Evolutionary conservation across 1,139 yeast genomes (phyloP), one percentile per base, ranked within the genome.

Genomic region (Debaryomyces coudertii): DNA sequence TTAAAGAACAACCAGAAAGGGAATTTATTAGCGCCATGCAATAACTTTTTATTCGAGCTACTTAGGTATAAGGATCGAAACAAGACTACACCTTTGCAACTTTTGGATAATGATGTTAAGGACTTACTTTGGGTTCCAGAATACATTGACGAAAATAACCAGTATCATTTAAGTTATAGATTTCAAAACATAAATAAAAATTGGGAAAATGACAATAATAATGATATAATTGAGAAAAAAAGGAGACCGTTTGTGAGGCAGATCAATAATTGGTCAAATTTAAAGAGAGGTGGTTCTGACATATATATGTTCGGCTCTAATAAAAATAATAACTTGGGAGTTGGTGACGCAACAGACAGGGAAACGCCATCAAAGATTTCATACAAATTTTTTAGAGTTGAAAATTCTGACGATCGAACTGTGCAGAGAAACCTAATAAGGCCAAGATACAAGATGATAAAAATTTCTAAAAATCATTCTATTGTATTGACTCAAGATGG

Each of bases 381-480:
- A 8, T 66, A 56, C 43, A 61, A 52, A 15, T 56, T 48, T 36
- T 69, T 66, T 47, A 56, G 50, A 28, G 7, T 25, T 9, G 33
- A 16, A 11, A 22, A 33, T 4, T 51, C 48, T 11, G 36, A 48
- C 2, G 18, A 49, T 1, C 34, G 30, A 2, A 25, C 48, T 3
- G 38, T 56, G 3, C 52, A 49, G 30, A 59, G 55, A 3, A 37
- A 36, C 3, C 54, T 73, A 14, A 58, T 58, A 2, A 63, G 57
- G 35, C 79, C 83, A 1, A 59, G 85, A 27, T 72, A 78, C 47
- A 66, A 63, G 34, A 69, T 71, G 31, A 63, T 83, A 2, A 64
- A 63, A 14, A 66, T 88, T 46, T 82, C 93, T 3, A 86, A 84
- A 58, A 80, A 82, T 52, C 95, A 88, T 59, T 76, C 92, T 0